Percentiles rank a stretch among this genome's conserved stretches.
Evolutionary conservation across 768 basidiomycete genomes (phyloP).

Genomic region (Crassisporium funariophilum): DNA sequence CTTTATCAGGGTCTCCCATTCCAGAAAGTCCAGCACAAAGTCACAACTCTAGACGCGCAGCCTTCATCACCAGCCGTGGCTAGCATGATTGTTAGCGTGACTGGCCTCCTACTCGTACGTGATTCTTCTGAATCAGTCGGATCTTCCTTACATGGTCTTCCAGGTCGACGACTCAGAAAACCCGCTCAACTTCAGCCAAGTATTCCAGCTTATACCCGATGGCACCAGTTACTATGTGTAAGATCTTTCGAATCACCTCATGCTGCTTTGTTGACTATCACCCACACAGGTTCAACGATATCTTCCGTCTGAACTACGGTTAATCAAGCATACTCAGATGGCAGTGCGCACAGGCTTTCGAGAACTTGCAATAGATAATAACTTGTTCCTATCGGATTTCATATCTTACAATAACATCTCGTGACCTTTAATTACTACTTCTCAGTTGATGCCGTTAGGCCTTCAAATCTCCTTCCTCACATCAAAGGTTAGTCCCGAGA

Average conservation of each 20-base stretch:
- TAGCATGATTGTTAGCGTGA: slow-evolving; percentile 80
- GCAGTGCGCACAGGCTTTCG: neutral
- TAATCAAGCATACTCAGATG: slow-evolving; percentile 13
- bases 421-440: slow-evolving; percentile 9
- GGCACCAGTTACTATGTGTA: slow-evolving; percentile 82
- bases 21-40: slow-evolving; percentile 74
- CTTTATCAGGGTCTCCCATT: slow-evolving; percentile 73
- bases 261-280: neutral
- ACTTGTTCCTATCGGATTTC: slow-evolving; percentile 20
- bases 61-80: slow-evolving; percentile 65
- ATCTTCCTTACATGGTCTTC: no score
- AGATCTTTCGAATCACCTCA: slow-evolving; percentile 27
- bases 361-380: slow-evolving; percentile 6
- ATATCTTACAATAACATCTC: slow-evolving; percentile 19
- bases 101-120: slow-evolving; percentile 78
- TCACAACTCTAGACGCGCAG: slow-evolving; percentile 86
- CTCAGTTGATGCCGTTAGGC: no score
- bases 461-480: no score
- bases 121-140: neutral
- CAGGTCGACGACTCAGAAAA: slow-evolving; percentile 82
- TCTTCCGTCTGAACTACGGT: slow-evolving; percentile 89
- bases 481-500: no score
- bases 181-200: slow-evolving; percentile 89
- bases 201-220: slow-evolving; percentile 89
- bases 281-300: slow-evolving; percentile 70